Base-by-base conservation (phyloP, 2,329 filamentous ascomycete species). In the Pseudopithomyces chartarum region DNA sequence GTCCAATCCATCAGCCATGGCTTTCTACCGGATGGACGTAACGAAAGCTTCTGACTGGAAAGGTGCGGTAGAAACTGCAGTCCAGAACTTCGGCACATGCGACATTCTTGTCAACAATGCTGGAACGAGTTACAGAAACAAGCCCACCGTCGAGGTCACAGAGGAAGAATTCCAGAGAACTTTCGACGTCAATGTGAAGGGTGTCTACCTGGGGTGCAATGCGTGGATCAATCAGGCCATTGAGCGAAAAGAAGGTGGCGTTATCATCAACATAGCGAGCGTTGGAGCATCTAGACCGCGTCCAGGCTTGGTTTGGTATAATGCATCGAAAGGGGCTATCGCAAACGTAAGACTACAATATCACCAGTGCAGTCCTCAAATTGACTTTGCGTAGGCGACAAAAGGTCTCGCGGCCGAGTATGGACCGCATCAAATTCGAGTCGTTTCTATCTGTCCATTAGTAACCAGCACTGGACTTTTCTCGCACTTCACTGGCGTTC, bases 321-420 rank as follows among this genome's bases (percentile, higher is more conserved):
- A 43, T 50, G 46, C 43, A 10, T 52, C 45, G 2, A 57, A 56
- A 19, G 33, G 52, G 45, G 32, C 47, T 26, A 72, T 69, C 75
- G 1, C 73, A 44, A 50, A 23, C 36, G 23, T 40, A 74, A 69
- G 61, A 72, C 60, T 55, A 17, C 34, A 26, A 43, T 15, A 10
- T 17, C 23, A 26, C 49, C 29, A 55, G 13, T 17, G 13, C 42
- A 26, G 17, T 1, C 3, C 19, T 29, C 36, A 10, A 10, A 19
- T 45, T 59, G 20, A 59, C 33, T 15, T 11, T 17, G 36, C 19
- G 2, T 39, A 70, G 66, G 85, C 84, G 10, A 87, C 85, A 2
- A 87, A 86, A 75, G 84, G 84, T 11, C 81, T 93, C 62, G 90
- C 89, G 0, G 86, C 89, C 1, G 90, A 92, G 72, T 92, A 89